These are phyloP conservation scores for Podaxis rugospora DNA, from an alignment of 768 basidiomycete species.

Conservation along the genomic window DNA sequence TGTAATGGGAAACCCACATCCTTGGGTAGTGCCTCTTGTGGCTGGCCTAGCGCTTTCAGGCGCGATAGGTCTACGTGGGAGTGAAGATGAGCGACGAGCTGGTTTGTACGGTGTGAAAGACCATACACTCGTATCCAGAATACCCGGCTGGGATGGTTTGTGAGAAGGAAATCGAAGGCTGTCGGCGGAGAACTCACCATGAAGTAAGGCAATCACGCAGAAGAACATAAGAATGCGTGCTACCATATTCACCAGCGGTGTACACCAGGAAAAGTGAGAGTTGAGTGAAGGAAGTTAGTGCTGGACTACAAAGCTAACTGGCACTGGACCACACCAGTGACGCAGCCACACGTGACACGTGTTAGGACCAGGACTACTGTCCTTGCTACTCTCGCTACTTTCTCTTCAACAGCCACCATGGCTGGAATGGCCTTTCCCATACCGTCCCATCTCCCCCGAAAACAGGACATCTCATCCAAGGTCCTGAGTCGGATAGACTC, in stretches of 20 bases:
- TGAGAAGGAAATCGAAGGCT: not conserved
- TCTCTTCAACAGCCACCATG: conserved; percentile 9
- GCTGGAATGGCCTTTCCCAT: conserved; percentile 67
- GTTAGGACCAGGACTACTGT: not conserved
- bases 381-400: not conserved
- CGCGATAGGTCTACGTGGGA: conserved; percentile 61
- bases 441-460: conserved; percentile 69
- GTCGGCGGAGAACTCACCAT: conserved; percentile 36
- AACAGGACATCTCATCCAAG: conserved; percentile 66
- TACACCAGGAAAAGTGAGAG: not conserved
- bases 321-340: not conserved
- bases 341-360: conserved; percentile 25
- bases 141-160: conserved; percentile 53
- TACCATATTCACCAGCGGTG: conserved; percentile 29
- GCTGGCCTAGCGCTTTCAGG: conserved; percentile 69
- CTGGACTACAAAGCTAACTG: not conserved
- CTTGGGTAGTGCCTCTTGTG: conserved; percentile 60
- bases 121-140: conserved; percentile 77
- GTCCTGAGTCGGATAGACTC: conserved; percentile 69
- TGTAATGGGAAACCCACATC: conserved; percentile 39
- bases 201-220: conserved; percentile 45
- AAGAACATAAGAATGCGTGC: conserved; percentile 42
- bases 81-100: conserved; percentile 1
- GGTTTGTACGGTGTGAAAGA: not conserved
- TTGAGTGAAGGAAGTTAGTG: not conserved